Evolutionary conservation across 202 grass and related monocot species (phyloP).

Genomic region (Zoysia matrella): DNA sequence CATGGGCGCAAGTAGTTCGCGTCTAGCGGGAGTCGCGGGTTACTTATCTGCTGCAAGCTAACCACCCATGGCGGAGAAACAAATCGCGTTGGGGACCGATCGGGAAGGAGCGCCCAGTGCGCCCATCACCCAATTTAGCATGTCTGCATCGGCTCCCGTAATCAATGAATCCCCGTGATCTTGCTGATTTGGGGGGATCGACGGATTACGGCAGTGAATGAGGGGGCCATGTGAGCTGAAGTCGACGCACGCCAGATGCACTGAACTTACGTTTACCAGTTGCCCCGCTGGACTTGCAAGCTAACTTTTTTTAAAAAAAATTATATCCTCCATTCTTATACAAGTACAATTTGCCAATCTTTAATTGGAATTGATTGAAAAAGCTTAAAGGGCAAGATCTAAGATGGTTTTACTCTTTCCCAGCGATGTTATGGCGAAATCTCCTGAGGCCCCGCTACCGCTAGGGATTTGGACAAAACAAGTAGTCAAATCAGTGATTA

Average conservation of each 20-base stretch:
- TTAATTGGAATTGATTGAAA: neutral
- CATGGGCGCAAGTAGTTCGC: constrained; percentile 16
- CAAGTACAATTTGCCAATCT: neutral
- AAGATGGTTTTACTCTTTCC: neutral
- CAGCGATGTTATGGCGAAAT: neutral
- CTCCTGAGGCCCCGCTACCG: neutral
- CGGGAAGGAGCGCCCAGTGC: neutral
- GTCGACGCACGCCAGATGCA: neutral
- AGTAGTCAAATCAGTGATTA: neutral
- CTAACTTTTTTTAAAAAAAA: neutral
- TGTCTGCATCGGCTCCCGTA: neutral
- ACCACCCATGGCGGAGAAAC: constrained; percentile 3
- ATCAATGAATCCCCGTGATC: neutral
- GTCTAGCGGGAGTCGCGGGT: neutral
- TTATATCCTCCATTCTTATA: neutral
- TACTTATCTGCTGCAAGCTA: neutral
- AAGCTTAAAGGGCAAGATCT: neutral
- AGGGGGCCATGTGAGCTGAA: neutral
- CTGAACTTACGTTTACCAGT: neutral
- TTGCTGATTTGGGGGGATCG: neutral
- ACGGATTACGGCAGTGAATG: neutral
- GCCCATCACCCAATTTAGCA: neutral
- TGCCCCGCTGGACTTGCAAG: neutral
- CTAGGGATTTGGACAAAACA: too few species aligned
- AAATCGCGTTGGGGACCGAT: constrained; percentile 7